Evolutionary conservation across 352 stramenopile species (phyloP).

Genomic region (Saprolegnia diclina): DNA sequence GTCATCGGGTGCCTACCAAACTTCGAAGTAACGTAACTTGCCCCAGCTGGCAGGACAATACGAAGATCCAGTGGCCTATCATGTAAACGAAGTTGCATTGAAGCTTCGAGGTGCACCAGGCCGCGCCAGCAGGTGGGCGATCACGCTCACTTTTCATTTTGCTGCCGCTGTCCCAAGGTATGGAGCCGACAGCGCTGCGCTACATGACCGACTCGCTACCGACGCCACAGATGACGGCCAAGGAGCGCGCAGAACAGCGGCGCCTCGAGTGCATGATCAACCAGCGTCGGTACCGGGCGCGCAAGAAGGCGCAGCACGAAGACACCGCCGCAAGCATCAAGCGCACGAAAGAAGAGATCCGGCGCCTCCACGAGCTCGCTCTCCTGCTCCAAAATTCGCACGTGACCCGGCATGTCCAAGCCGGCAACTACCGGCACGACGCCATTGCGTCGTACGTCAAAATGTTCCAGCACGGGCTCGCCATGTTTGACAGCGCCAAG

Average conservation of each 20-base stretch:
- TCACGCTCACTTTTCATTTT: background rate
- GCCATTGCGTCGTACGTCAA: conserved; percentile 19
- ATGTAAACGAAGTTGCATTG: background rate
- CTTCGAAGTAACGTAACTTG: background rate
- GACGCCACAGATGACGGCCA: background rate
- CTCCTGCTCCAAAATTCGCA: background rate
- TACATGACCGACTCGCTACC: conserved; percentile 8
- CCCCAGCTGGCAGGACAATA: background rate
- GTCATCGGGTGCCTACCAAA: background rate
- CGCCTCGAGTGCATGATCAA: conserved; percentile 24
- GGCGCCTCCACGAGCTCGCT: conserved; percentile 4
- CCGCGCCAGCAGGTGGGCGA: background rate
- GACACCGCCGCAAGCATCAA: background rate
- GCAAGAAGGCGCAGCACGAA: conserved; percentile 4
- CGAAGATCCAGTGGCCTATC: too few relatives aligned
- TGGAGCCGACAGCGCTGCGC: background rate
- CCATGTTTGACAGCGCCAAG: background rate
- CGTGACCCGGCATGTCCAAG: conserved; percentile 7
- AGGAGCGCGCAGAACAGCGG: conserved; percentile 3
- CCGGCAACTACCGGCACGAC: conserved; percentile 6
- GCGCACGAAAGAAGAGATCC: background rate
- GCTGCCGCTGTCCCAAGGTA: background rate
- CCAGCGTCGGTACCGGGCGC: conserved; percentile 19
- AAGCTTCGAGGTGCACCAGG: background rate
- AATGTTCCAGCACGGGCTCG: conserved; percentile 20